These are phyloP conservation scores for Apiospora arundinis DNA, from an alignment of 2,329 filamentous ascomycete genomes.

Conservation along the genomic window DNA sequence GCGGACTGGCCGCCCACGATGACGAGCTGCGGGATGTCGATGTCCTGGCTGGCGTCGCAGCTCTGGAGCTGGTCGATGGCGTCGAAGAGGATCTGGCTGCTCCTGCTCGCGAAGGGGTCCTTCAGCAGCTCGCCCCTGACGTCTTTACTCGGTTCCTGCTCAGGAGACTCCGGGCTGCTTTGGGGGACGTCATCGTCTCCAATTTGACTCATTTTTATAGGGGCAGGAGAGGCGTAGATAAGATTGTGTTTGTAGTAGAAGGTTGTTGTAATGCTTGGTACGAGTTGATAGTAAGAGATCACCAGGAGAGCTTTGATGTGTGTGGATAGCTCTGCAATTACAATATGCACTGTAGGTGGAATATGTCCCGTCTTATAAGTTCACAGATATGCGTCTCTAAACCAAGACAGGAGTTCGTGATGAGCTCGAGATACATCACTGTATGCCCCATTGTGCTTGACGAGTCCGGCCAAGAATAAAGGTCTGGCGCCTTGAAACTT, in stretches of 20 bases:
- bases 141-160: background rate
- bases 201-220: background rate
- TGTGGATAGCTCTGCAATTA: background rate
- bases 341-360: background rate
- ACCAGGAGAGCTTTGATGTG: background rate
- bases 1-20: conserved; percentile 46
- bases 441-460: too few relatives aligned
- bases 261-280: background rate
- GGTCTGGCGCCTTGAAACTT: background rate
- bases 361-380: background rate
- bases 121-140: conserved; percentile 24
- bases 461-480: background rate
- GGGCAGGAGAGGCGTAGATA: background rate
- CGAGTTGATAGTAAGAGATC: too few relatives aligned
- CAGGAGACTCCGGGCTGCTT: background rate
- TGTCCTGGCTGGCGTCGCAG: conserved; percentile 36
- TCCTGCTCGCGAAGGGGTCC: conserved; percentile 43
- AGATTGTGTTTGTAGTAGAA: background rate
- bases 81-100: conserved; percentile 44
- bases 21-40: conserved; percentile 46
- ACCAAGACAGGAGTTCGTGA: background rate
- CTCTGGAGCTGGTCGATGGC: conserved; percentile 45
- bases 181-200: background rate
- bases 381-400: background rate
- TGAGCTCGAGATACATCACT: too few relatives aligned